phyloP scores from a whole-genome alignment of 192 early-diverging fungal genomes.

The Backusella parvicylindrica region DNA sequence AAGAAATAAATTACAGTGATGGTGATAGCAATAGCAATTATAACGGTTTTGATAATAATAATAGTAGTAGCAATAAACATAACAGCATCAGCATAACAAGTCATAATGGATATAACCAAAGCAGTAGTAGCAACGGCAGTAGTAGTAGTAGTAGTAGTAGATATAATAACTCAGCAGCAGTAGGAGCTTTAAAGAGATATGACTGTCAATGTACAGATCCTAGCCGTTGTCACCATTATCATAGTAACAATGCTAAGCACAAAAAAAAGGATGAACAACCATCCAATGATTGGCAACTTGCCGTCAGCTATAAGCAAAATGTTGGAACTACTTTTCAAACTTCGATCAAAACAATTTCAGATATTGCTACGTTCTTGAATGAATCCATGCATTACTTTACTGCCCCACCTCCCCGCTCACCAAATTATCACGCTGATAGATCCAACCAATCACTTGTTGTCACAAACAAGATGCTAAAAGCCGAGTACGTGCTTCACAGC shows the following conservation, averaged over 20 bases:
- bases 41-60: neutral
- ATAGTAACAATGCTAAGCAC: neutral
- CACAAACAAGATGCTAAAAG: slow-evolving; percentile 16
- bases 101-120: neutral
- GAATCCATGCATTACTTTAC: slow-evolving; percentile 16
- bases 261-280: neutral
- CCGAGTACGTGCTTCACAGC: slow-evolving; percentile 8
- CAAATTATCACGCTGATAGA: slow-evolving; percentile 9
- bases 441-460: neutral
- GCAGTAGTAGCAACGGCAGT: neutral
- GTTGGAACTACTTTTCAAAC: slow-evolving; percentile 16
- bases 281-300: slow-evolving; percentile 10
- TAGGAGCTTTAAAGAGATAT: neutral
- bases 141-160: neutral
- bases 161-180: too few relatives aligned
- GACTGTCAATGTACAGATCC: neutral
- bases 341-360: slow-evolving; percentile 18
- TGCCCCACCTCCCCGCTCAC: slow-evolving; percentile 1
- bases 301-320: slow-evolving; percentile 6
- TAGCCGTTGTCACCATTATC: neutral
- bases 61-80: neutral
- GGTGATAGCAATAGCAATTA: neutral
- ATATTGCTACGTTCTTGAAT: slow-evolving; percentile 5
- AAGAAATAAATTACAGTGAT: neutral
- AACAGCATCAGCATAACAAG: neutral